Percentiles rank a stretch among this genome's conserved stretches.
Conservation (phyloP, 768 basidiomycete genomes). For the Pleurotus salmoneostramineus region DNA sequence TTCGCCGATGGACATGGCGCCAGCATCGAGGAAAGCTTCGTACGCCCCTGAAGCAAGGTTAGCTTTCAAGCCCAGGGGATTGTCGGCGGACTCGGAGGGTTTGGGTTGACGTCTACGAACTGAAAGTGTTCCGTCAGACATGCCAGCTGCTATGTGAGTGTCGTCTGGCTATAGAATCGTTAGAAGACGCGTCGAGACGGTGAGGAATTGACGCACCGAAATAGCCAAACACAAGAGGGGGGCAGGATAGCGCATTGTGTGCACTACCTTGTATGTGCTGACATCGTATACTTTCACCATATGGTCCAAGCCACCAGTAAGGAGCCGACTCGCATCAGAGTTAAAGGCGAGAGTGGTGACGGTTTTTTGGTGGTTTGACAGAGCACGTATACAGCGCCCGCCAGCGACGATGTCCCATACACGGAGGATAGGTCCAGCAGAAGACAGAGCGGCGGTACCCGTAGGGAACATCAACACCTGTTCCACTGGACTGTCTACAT, state of each 20-base stretch:
- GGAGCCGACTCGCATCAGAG: constrained; percentile 65
- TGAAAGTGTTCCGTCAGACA: constrained; percentile 98
- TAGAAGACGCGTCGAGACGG: background rate
- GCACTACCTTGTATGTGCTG: constrained; percentile 89
- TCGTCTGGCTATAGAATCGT: constrained; percentile 75
- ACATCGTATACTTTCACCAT: constrained; percentile 99
- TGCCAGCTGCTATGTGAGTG: constrained; percentile 94
- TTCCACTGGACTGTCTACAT: constrained; percentile 69
- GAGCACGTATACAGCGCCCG: constrained; percentile 81
- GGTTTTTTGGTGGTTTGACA: constrained; percentile 98
- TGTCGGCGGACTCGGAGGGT: constrained; percentile 46
- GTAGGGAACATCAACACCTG: constrained; percentile 91
- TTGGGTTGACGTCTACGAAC: constrained; percentile 85
- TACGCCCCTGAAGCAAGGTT: constrained; percentile 53
- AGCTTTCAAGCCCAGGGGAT: constrained; percentile 27
- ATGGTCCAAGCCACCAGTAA: constrained; percentile 92
- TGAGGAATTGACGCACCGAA: constrained; percentile 55
- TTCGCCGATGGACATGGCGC: constrained; percentile 52
- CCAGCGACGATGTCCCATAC: constrained; percentile 95
- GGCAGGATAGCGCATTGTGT: constrained; percentile 98
- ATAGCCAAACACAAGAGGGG: constrained; percentile 87
- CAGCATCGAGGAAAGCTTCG: constrained; percentile 61
- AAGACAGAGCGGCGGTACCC: constrained; percentile 79
- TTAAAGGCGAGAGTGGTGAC: constrained; percentile 88
- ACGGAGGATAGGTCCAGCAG: constrained; percentile 88